These are phyloP conservation scores for Chenopodium quinoa DNA, from an alignment of 148 eudicot genomes.

Conservation along the genomic window DNA sequence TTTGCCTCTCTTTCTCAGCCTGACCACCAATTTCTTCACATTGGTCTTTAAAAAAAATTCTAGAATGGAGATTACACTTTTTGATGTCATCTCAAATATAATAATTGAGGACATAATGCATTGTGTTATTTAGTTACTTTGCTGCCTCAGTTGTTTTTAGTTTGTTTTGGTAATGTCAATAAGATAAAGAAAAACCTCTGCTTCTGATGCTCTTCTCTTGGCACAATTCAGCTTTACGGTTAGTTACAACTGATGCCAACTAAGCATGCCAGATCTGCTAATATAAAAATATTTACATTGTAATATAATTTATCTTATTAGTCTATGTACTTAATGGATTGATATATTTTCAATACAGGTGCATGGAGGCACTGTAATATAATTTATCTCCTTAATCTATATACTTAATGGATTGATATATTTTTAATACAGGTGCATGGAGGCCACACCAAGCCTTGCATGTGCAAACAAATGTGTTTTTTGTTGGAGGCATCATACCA, in stretches of 20 bases:
- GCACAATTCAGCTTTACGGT: background rate
- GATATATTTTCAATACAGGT: constrained; percentile 41
- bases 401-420: constrained; percentile 9
- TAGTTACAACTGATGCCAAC: background rate
- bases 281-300: background rate
- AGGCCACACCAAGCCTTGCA: constrained; percentile 94
- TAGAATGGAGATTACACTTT: too few species aligned
- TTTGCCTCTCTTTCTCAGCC: background rate
- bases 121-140: too few species aligned
- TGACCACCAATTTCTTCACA: too few species aligned
- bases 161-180: too few species aligned
- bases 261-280: background rate
- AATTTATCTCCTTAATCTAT: too few species aligned
- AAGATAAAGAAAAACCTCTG: background rate
- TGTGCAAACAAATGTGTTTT: constrained; percentile 99
- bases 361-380: constrained; percentile 67
- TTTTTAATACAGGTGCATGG: constrained; percentile 76
- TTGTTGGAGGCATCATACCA: constrained; percentile 99
- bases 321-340: background rate
- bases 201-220: background rate
- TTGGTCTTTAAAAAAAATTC: background rate
- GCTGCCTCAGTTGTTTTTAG: too few species aligned
- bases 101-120: too few species aligned
- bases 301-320: too few species aligned
- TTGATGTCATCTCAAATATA: too few species aligned